phyloP scores from a whole-genome alignment of 345 rosid genomes.

The Gossypium thurberi region DNA sequence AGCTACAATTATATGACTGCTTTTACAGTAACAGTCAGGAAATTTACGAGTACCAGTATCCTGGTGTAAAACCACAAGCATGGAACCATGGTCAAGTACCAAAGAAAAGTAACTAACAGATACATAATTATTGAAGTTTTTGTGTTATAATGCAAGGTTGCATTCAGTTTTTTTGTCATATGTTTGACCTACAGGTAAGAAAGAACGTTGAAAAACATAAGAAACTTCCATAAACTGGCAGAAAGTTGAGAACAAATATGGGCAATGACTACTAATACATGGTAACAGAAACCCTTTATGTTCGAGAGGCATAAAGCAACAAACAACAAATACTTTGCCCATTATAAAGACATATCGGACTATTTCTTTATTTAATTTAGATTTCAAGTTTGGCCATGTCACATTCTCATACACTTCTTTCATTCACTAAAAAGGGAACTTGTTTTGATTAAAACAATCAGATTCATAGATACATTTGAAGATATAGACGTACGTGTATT shows the following conservation, averaged over 20 bases:
- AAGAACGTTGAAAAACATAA: neutral
- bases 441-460: neutral
- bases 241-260: neutral
- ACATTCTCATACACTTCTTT: neutral
- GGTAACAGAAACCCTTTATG: neutral
- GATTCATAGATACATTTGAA: neutral
- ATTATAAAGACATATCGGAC: neutral
- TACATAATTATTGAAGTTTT: neutral
- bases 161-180: neutral
- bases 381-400: neutral
- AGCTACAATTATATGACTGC: neutral
- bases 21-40: neutral
- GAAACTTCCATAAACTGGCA: neutral
- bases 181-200: neutral
- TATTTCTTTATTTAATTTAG: neutral
- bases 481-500: slow-evolving; percentile 71
- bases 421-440: neutral
- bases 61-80: neutral
- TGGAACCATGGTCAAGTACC: neutral
- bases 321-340: neutral
- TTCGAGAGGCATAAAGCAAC: neutral
- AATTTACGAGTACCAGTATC: neutral
- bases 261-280: neutral
- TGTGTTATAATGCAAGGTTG: neutral
- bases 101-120: neutral